phyloP scores from a whole-genome alignment of 2,329 filamentous ascomycete genomes.

The Trichoderma atroviride region DNA sequence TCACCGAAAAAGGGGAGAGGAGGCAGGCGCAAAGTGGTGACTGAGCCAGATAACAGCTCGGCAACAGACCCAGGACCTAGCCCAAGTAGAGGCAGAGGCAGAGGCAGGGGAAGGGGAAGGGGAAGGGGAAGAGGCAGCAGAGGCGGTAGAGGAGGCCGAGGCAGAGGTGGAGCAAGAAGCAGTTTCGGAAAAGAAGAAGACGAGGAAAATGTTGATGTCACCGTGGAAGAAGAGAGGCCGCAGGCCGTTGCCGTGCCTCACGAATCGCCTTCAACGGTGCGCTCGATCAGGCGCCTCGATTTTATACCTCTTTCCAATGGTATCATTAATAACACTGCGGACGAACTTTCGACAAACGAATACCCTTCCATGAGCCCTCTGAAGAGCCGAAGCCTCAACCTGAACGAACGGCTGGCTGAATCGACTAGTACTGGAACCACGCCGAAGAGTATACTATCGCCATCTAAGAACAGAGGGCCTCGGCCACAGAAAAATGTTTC shows the following conservation, averaged over 20 bases:
- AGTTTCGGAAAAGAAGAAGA: slow-evolving; percentile 29
- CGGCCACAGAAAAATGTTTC: slow-evolving; percentile 57
- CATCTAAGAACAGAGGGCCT: slow-evolving; percentile 50
- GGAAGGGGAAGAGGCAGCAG: slow-evolving; percentile 15
- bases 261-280: slow-evolving; percentile 28
- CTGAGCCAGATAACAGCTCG: neutral
- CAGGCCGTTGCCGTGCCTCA: slow-evolving; percentile 10
- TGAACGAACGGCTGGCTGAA: slow-evolving; percentile 23
- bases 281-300: slow-evolving; percentile 14
- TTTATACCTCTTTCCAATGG: slow-evolving; percentile 20
- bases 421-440: slow-evolving; percentile 29
- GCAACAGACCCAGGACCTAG: neutral
- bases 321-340: slow-evolving; percentile 21
- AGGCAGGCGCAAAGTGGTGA: slow-evolving; percentile 8
- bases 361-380: slow-evolving; percentile 16
- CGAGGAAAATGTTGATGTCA: neutral
- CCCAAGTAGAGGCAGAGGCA: slow-evolving; percentile 8
- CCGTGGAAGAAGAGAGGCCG: slow-evolving; percentile 25
- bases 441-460: slow-evolving; percentile 61
- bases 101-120: slow-evolving; percentile 7
- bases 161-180: slow-evolving; percentile 17
- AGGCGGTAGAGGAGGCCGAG: slow-evolving; percentile 19
- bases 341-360: slow-evolving; percentile 22
- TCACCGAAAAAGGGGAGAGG: slow-evolving; percentile 21
- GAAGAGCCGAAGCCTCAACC: slow-evolving; percentile 16